These are phyloP conservation scores for Dictyostelium intermedium DNA, from an alignment of 78 protist genomes.

Conservation along the genomic window DNA sequence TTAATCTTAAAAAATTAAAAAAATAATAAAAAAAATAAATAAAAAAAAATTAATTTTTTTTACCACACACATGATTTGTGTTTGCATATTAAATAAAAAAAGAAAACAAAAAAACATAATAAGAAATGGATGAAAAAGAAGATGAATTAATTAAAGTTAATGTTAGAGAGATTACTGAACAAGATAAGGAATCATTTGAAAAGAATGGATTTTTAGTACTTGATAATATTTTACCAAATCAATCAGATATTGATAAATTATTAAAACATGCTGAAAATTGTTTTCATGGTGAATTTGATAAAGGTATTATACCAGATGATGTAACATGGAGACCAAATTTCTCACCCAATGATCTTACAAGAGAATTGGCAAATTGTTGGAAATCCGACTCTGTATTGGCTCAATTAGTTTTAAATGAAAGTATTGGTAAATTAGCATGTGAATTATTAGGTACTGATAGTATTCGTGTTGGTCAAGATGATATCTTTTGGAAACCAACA, in stretches of 20 bases:
- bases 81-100: not conserved
- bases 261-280: not conserved
- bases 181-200: not conserved
- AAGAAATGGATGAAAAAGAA: not conserved
- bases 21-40: too few relatives aligned
- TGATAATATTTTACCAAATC: not conserved
- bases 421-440: constrained; percentile 10
- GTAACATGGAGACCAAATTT: not conserved
- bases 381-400: not conserved
- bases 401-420: constrained; percentile 1
- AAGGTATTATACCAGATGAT: not conserved
- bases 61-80: not conserved
- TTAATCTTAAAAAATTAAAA: too few relatives aligned
- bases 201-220: not conserved
- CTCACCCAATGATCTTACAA: not conserved
- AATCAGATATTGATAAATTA: not conserved
- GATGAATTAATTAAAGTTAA: not conserved
- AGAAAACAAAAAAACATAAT: too few relatives aligned
- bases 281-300: not conserved
- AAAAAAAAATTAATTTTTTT: too few relatives aligned
- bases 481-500: not conserved
- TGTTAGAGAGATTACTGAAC: not conserved
- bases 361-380: not conserved
- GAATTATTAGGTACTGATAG: constrained; percentile 23
- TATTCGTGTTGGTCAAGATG: constrained; percentile 27